Evolutionary conservation across 179 eudicot genomes (phyloP).

Genomic region (Beta corolliflora): DNA sequence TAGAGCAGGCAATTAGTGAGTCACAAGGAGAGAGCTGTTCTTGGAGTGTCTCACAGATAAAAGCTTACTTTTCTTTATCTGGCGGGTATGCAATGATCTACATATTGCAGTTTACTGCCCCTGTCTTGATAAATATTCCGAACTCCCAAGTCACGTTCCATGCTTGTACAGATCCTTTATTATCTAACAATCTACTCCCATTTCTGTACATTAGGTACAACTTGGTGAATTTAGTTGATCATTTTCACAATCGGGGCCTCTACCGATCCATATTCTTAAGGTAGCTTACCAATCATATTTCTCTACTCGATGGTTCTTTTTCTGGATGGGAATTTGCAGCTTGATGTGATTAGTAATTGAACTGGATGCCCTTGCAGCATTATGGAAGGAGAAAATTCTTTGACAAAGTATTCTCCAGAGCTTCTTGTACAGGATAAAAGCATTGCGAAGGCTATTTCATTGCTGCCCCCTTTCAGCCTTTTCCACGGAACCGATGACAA

Average conservation of each 20-base stretch:
- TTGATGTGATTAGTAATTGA: not conserved
- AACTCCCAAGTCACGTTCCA: too few species aligned
- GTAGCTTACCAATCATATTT: constrained; percentile 31
- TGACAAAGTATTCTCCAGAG: constrained; percentile 80
- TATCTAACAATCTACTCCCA: constrained; percentile 1
- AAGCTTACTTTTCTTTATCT: constrained; percentile 90
- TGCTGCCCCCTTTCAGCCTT: constrained; percentile 74
- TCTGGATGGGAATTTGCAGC: not conserved
- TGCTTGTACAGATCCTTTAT: not conserved
- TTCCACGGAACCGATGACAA: constrained; percentile 89
- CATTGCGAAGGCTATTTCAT: constrained; percentile 55
- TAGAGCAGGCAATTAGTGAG: constrained; percentile 76
- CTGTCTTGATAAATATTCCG: too few species aligned
- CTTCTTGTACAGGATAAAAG: constrained; percentile 60
- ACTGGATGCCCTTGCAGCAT: constrained; percentile 51
- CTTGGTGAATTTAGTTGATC: constrained; percentile 72
- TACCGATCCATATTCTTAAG: constrained; percentile 81
- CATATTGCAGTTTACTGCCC: not conserved
- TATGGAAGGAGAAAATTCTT: constrained; percentile 92
- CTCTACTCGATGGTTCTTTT: not conserved
- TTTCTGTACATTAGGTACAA: constrained; percentile 63
- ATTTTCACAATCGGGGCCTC: constrained; percentile 81
- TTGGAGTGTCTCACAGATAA: constrained; percentile 86
- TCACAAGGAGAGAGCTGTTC: constrained; percentile 66
- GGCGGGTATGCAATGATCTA: constrained; percentile 72